Evolutionary conservation across 495 filamentous ascomycete species (phyloP), one percentile per base, ranked within the genome.

Genomic region (Hypoxylon rickii): DNA sequence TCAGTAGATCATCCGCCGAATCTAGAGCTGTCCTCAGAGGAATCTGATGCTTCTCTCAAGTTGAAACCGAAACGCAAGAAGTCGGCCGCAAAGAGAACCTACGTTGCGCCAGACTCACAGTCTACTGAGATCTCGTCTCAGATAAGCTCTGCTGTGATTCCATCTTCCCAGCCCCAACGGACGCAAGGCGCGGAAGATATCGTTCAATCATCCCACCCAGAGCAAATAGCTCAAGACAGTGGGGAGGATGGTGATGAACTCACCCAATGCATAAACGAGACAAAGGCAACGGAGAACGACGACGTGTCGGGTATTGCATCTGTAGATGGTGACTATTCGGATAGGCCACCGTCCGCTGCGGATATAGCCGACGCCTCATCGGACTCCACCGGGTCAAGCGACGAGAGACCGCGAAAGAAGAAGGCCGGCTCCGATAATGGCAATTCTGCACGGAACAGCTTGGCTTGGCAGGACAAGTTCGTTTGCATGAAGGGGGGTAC

Each of bases 401-500:
- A 55, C 7, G 33, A 13, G 16, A 51, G 59, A 21, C 53, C 44
- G n/a, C 55, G 44, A 11, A 70, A 68, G 40, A 68, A 34, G 10
- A 52, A 53, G 12, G 37, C 53, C 7, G 41, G 24, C 3, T 38
- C 21, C 5, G 44, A 31, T 7, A 44, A 15, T 13, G 26, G 13
- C 13, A 17, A n/a, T 21, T 34, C 52, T n/a, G 38, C 31, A 10
- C 21, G 1, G 19, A 52, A 50, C 3, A n/a, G 19, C 3, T 11
- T 21, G 8, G 33, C 13, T 37, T 58, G 55, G 41, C 65, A 76
- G 34, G 70, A 79, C 16, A 70, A 70, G 1, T 80, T 78, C 40
- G 66, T 72, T 6, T 79, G 76, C 51, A 71, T 73, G 55, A 60
- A 56, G 20, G 75, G 74, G 6, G 76, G 76, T 0, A 73, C 69